Conservation (phyloP, 371 early-diverging fungal species). For the Rhizopus arrhizus region DNA sequence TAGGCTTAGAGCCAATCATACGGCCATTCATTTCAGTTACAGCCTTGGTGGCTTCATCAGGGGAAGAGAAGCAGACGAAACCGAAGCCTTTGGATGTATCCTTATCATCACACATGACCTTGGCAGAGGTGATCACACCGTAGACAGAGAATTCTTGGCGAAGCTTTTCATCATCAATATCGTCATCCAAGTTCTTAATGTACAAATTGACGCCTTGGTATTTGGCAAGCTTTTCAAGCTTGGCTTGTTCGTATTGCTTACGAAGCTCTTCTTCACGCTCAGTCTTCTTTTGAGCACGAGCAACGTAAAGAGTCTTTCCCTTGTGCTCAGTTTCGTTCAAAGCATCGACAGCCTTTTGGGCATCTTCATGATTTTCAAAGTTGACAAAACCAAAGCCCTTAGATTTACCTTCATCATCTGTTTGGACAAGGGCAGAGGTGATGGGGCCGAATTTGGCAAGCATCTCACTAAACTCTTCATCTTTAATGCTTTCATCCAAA, state of each 20-base stretch:
- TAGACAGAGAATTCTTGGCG: constrained; percentile 84
- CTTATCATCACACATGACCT: constrained; percentile 88
- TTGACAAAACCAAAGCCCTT: constrained; percentile 91
- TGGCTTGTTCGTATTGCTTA: constrained; percentile 78
- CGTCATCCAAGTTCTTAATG: constrained; percentile 90
- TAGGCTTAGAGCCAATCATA: constrained; percentile 82
- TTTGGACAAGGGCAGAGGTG: constrained; percentile 67
- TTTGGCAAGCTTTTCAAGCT: constrained; percentile 84
- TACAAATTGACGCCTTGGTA: constrained; percentile 92
- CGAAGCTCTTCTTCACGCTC: constrained; percentile 92
- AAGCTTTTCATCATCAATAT: constrained; percentile 81
- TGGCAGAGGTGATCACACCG: constrained; percentile 86
- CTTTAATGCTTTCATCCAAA: constrained; percentile 70
- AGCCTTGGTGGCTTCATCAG: constrained; percentile 78
- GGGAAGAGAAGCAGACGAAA: constrained; percentile 76
- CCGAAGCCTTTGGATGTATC: constrained; percentile 68
- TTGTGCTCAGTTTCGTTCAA: constrained; percentile 80
- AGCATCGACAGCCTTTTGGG: constrained; percentile 81
- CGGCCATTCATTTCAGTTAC: constrained; percentile 80
- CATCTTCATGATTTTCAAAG: constrained; percentile 82
- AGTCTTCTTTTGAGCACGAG: constrained; percentile 92
- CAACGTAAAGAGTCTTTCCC: constrained; percentile 84
- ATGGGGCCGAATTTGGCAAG: constrained; percentile 77
- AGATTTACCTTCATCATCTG: constrained; percentile 72
- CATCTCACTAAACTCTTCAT: constrained; percentile 71